phyloP scores from a whole-genome alignment of 2,329 filamentous ascomycete genomes.

The Cordyceps javanica region DNA sequence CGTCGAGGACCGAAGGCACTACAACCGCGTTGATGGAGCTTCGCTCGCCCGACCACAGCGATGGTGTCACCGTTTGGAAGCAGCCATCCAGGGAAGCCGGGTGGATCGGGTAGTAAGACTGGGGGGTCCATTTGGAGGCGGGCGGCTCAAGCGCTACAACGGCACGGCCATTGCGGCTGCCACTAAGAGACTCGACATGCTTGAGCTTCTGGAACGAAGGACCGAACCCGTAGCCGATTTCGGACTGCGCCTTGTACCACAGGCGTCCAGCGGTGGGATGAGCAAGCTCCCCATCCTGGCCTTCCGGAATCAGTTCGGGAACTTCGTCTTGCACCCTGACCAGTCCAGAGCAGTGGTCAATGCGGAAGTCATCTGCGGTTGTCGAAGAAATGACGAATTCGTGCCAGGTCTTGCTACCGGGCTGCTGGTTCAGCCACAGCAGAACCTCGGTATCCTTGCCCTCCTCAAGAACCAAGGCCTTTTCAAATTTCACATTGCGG shows the following conservation, averaged over 20 bases:
- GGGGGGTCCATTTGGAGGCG: conserved; percentile 1
- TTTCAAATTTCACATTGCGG: conserved; percentile 9
- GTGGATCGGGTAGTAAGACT: conserved; percentile 25
- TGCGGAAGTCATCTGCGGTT: not conserved
- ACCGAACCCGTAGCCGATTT: conserved; percentile 2
- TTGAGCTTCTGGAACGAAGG: conserved; percentile 4
- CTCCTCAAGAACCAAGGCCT: not conserved
- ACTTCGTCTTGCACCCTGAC: not conserved
- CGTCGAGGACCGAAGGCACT: conserved; percentile 23
- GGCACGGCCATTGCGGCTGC: not conserved
- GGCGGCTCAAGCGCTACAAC: not conserved
- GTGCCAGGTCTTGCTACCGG: not conserved
- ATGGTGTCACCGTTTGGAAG: conserved; percentile 21
- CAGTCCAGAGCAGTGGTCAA: not conserved
- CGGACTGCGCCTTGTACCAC: conserved; percentile 4
- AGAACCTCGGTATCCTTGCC: not conserved
- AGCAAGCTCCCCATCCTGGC: not conserved
- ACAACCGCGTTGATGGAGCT: conserved; percentile 13
- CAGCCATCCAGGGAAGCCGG: conserved; percentile 29
- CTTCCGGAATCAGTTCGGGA: not conserved
- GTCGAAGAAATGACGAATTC: not conserved
- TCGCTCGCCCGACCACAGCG: conserved; percentile 17
- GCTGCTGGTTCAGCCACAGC: not conserved
- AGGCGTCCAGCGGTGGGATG: not conserved
- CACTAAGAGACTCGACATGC: conserved; percentile 2